Evolutionary conservation across 305 asterid species (phyloP), one percentile per base, ranked within the genome.

Genomic region (Plantago rigida): DNA sequence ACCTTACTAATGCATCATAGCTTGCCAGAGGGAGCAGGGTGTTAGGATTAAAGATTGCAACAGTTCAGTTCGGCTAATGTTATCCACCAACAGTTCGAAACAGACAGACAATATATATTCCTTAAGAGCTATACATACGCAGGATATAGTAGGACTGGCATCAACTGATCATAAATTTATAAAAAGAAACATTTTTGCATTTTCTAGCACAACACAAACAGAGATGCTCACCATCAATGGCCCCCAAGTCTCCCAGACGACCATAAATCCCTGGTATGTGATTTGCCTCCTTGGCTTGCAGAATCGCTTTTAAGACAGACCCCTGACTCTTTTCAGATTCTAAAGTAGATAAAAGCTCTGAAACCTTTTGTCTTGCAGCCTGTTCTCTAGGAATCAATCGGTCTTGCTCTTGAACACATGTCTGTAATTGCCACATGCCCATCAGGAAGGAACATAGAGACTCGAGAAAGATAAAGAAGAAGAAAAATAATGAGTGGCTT

Each of bases 171-270:
- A 34, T 34, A 34, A 34, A 34, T 34, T 34, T 34, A 36, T 36
- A 4, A 36, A 36, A 36, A 36, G 9, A 36, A 12, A 26, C 41
- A 52, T 24, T 11, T 22, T 26, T 28, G n/a, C 0, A 26, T 13
- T 22, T 22, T 22, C 26, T 22, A 0, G 26, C 46, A 45, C 53
- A 59, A 60, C 19, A 55, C 28, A 56, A 2, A 36, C 34, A 57
- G 55, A 66, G 59, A 63, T 52, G 54, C 74, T 79, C 69, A 86
- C 99, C 91, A 71, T 92, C 94, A 74, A 92, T 92, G 48, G 99
- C 96, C 68, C 99, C 99, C 71, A 92, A 77, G 65, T 92, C 95
- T 42, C 97, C 97, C 93, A 92, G 78, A 56, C 97, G 82, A 59
- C 95, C 99, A 80, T 81, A 83, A 63, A 92, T 92, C 71, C 99